Evolutionary conservation across 2,329 filamentous ascomycete species (phyloP).

Genomic region (Phialophora expanda): DNA sequence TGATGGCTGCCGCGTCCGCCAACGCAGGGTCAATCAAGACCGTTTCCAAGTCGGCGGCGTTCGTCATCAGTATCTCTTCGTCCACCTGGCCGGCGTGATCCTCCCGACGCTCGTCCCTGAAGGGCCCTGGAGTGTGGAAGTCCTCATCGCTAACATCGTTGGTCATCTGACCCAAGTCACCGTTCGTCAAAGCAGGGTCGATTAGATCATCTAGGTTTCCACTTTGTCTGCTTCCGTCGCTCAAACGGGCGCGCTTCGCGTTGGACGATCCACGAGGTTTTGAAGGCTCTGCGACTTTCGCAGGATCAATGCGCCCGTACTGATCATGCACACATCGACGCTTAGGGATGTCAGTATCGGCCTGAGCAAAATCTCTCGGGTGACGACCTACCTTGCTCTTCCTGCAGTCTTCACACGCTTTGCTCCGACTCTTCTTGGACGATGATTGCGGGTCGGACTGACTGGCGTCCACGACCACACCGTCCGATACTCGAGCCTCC

Average conservation of each 20-base stretch:
- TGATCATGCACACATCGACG: slow-evolving; percentile 71
- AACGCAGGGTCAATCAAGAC: slow-evolving; percentile 29
- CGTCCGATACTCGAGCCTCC: slow-evolving; percentile 18
- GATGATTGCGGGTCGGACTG: slow-evolving; percentile 40
- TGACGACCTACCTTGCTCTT: slow-evolving; percentile 67
- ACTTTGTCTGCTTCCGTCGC: slow-evolving; percentile 50
- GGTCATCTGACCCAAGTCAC: slow-evolving; percentile 9
- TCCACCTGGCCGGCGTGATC: background rate
- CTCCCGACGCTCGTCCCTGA: slow-evolving; percentile 38
- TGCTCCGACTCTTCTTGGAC: slow-evolving; percentile 64
- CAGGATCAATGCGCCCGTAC: slow-evolving; percentile 66
- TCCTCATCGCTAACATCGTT: slow-evolving; percentile 29
- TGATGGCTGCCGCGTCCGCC: slow-evolving; percentile 17
- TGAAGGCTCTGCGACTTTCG: slow-evolving; percentile 66
- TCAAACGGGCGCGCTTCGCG: slow-evolving; percentile 56
- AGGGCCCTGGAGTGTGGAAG: slow-evolving; percentile 35
- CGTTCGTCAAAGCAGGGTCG: slow-evolving; percentile 35
- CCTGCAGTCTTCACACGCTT: slow-evolving; percentile 69
- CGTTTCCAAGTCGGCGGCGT: background rate
- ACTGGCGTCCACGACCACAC: slow-evolving; percentile 9
- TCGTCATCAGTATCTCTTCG: background rate
- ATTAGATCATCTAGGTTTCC: slow-evolving; percentile 39
- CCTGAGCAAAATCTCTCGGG: slow-evolving; percentile 1
- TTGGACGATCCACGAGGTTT: slow-evolving; percentile 63
- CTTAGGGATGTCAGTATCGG: slow-evolving; percentile 47